Conservation (phyloP, 306 rosid species). For the Dryas octopetala region DNA sequence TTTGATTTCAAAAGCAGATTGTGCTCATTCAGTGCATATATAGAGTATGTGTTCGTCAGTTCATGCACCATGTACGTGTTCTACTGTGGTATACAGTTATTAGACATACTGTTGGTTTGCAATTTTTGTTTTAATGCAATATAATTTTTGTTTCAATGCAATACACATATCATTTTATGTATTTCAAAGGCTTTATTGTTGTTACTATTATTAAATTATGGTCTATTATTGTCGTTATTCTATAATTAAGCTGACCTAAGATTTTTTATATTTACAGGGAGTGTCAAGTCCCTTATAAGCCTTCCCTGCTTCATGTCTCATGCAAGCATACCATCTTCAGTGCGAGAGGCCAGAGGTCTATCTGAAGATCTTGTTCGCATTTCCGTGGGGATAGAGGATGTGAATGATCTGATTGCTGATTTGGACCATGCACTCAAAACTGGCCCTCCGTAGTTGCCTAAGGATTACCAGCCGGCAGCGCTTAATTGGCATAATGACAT, state of each 20-base stretch:
- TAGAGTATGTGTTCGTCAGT: neutral
- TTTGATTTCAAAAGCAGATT: neutral
- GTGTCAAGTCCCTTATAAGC: conserved; percentile 90
- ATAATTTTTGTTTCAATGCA: neutral
- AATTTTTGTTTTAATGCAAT: neutral
- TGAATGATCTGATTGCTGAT: conserved; percentile 69
- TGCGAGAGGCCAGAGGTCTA: conserved; percentile 80
- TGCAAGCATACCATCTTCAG: conserved; percentile 78
- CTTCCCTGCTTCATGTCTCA: conserved; percentile 85
- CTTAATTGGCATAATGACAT: neutral
- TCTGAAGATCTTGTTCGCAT: conserved; percentile 81
- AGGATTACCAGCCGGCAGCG: neutral
- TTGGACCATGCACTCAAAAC: conserved; percentile 64
- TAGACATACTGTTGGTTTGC: neutral
- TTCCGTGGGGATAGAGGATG: conserved; percentile 89
- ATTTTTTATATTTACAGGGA: conserved; percentile 48
- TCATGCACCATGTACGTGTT: neutral
- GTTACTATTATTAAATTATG: neutral
- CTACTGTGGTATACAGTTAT: neutral
- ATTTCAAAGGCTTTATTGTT: neutral
- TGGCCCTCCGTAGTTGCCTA: conserved; percentile 42
- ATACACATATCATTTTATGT: neutral
- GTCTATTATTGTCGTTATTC: neutral
- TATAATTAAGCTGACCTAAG: neutral
- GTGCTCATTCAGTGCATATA: neutral